A percentile compares a stretch with the other conserved stretches of the same genome.
These are phyloP conservation scores for Neoboletus subvelutipes DNA, from an alignment of 768 basidiomycete species.

Conservation along the genomic window DNA sequence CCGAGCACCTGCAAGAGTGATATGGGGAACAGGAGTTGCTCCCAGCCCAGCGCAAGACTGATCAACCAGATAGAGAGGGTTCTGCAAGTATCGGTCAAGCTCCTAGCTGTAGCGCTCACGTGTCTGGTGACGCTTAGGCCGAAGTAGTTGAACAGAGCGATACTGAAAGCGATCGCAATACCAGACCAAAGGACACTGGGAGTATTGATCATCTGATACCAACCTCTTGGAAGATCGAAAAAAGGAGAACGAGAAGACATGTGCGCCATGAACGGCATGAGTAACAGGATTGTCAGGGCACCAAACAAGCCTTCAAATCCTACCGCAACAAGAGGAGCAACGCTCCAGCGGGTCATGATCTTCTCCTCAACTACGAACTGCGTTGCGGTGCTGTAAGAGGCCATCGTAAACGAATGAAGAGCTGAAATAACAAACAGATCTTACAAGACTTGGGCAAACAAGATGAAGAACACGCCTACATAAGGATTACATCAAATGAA, in stretches of 20 bases:
- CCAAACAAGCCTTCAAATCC: conserved; percentile 96
- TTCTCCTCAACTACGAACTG: conserved; percentile 98
- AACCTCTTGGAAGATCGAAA: conserved; percentile 90
- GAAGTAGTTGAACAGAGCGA: conserved; percentile 85
- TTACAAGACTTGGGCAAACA: conserved; percentile 95
- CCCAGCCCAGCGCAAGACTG: conserved; percentile 89
- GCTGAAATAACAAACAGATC: conserved; percentile 20
- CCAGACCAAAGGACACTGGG: conserved; percentile 68
- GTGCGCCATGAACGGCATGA: conserved; percentile 78
- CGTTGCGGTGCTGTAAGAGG: conserved; percentile 67
- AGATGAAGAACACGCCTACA: conserved; percentile 82
- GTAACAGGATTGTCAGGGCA: conserved; percentile 69
- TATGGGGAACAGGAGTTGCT: conserved; percentile 76
- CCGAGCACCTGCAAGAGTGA: conserved; percentile 81
- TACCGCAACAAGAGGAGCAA: conserved; percentile 89
- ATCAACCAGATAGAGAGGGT: conserved; percentile 96
- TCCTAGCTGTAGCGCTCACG: conserved; percentile 90
- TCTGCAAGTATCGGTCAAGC: conserved; percentile 91
- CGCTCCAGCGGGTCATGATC: conserved; percentile 84
- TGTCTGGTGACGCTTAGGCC: conserved; percentile 90
- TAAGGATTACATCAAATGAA: conserved; percentile 15
- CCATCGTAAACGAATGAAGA: neutral
- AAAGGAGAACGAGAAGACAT: conserved; percentile 62
- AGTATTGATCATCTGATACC: conserved; percentile 82
- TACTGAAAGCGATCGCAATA: conserved; percentile 71